Evolutionary conservation across 1,139 yeast genomes (phyloP).

Genomic region (Spathaspora sp.): DNA sequence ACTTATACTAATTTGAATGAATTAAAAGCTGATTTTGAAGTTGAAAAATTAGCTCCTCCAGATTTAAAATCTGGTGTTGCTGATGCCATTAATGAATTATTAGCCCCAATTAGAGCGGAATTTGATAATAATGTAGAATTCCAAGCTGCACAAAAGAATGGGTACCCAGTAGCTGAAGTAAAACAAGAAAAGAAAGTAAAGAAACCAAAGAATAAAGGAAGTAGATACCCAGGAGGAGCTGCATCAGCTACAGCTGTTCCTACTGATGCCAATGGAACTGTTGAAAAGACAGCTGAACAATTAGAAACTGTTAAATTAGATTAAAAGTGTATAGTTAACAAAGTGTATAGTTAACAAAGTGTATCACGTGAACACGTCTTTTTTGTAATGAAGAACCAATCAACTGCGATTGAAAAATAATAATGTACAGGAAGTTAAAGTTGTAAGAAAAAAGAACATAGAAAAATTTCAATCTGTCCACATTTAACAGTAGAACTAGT

Average conservation of each 20-base stretch:
- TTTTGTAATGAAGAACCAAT: slow-evolving; percentile 11
- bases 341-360: not conserved
- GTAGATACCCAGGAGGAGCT: slow-evolving; percentile 72
- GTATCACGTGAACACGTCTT: not conserved
- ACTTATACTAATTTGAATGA: slow-evolving; percentile 67
- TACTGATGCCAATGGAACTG: slow-evolving; percentile 3
- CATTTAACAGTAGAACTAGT: not conserved
- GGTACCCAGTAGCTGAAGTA: slow-evolving; percentile 77
- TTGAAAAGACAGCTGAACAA: slow-evolving; percentile 4
- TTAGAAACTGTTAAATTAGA: slow-evolving; percentile 20
- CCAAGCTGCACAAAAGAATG: slow-evolving; percentile 70
- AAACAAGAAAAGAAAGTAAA: slow-evolving; percentile 67
- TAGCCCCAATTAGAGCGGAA: slow-evolving; percentile 82
- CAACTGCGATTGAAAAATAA: slow-evolving; percentile 10
- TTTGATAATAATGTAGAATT: slow-evolving; percentile 64
- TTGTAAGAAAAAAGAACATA: slow-evolving; percentile 3
- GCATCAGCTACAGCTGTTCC: slow-evolving; percentile 14
- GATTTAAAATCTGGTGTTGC: slow-evolving; percentile 93
- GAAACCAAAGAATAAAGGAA: slow-evolving; percentile 79
- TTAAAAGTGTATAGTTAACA: slow-evolving; percentile 7
- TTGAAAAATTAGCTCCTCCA: slow-evolving; percentile 80
- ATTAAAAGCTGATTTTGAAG: slow-evolving; percentile 68
- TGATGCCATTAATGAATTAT: slow-evolving; percentile 72
- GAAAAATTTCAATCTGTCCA: not conserved
- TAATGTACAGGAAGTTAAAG: not conserved